A percentile compares a stretch with the other conserved stretches of the same genome.
Evolutionary conservation across 768 basidiomycete species (phyloP).

Genomic region (Suillus subaureus): DNA sequence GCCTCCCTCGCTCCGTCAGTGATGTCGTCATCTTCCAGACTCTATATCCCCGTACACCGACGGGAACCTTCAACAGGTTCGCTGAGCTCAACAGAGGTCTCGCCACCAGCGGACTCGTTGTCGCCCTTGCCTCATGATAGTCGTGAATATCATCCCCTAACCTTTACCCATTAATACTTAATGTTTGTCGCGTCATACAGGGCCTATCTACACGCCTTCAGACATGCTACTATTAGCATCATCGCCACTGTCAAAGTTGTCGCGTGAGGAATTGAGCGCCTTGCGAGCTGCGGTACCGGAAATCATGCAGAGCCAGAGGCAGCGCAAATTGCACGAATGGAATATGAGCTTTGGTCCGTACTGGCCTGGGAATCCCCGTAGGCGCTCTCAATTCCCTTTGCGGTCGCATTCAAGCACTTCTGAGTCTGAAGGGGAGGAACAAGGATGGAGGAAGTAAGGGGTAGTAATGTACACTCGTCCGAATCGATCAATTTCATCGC

Average conservation of each 20-base stretch:
- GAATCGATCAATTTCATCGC: not conserved
- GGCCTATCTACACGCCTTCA: conserved; percentile 26
- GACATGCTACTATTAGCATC: conserved; percentile 26
- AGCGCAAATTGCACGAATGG: conserved; percentile 30
- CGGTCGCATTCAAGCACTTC: not conserved
- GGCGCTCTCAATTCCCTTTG: not conserved
- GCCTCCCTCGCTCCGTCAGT: conserved; percentile 16
- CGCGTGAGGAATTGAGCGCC: conserved; percentile 5
- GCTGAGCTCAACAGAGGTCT: conserved; percentile 18
- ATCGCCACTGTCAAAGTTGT: conserved; percentile 24
- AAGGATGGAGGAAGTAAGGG: conserved; percentile 20
- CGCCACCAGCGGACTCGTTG: conserved; percentile 17
- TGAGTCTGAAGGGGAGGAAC: conserved; percentile 20
- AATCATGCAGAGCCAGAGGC: conserved; percentile 27
- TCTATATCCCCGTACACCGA: conserved; percentile 44
- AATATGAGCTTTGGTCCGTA: conserved; percentile 14
- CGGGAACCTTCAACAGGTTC: conserved; percentile 22
- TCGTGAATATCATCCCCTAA: conserved; percentile 3
- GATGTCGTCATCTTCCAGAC: conserved; percentile 30
- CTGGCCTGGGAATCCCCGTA: conserved; percentile 5
- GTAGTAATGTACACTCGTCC: not conserved
- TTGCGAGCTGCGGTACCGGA: conserved; percentile 28
- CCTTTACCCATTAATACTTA: not conserved
- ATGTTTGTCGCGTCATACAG: conserved; percentile 2
- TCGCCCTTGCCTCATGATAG: conserved; percentile 6